A percentile compares a stretch with the other conserved stretches of the same genome.
Evolutionary conservation across 2,329 filamentous ascomycete genomes (phyloP).

Genomic region (Neofusicoccum umdonicola): DNA sequence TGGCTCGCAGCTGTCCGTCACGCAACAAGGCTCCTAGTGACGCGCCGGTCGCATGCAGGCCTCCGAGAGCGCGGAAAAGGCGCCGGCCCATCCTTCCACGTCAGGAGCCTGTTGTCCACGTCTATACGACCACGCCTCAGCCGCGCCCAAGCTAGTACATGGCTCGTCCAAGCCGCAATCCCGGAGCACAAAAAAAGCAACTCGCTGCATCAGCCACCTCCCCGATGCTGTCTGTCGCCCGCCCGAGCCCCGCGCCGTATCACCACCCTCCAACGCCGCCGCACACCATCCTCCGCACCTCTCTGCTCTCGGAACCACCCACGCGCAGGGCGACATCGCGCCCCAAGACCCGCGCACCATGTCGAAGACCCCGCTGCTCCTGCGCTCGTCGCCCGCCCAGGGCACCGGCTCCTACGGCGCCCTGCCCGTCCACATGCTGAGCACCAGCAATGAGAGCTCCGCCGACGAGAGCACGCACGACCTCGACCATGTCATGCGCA

Average conservation of each 20-base stretch:
- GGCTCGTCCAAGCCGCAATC: slow-evolving; percentile 10
- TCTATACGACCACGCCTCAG: slow-evolving; percentile 9
- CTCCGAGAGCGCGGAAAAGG: slow-evolving; percentile 10
- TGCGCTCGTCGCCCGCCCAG: slow-evolving; percentile 59
- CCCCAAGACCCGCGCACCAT: slow-evolving; percentile 28
- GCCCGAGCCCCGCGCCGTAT: slow-evolving; percentile 2
- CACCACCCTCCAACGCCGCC: not conserved
- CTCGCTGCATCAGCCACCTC: not conserved
- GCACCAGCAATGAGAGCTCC: slow-evolving; percentile 35
- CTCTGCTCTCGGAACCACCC: not conserved
- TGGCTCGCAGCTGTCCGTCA: slow-evolving; percentile 9
- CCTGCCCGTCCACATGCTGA: slow-evolving; percentile 47
- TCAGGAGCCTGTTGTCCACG: slow-evolving; percentile 14
- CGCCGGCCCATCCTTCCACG: slow-evolving; percentile 7
- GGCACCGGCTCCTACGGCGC: slow-evolving; percentile 63
- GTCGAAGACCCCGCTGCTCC: slow-evolving; percentile 55
- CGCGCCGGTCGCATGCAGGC: slow-evolving; percentile 10
- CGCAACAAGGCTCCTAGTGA: slow-evolving; percentile 5
- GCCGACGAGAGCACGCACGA: slow-evolving; percentile 34
- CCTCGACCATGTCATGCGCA: slow-evolving; percentile 21
- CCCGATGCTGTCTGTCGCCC: slow-evolving; percentile 11
- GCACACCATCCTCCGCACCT: not conserved
- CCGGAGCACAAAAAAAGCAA: slow-evolving; percentile 16
- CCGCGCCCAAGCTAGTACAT: slow-evolving; percentile 10
- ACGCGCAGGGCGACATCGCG: not conserved